These are phyloP conservation scores for Aureobasidium vineae DNA, from an alignment of 2,329 filamentous ascomycete species.

Conservation along the genomic window DNA sequence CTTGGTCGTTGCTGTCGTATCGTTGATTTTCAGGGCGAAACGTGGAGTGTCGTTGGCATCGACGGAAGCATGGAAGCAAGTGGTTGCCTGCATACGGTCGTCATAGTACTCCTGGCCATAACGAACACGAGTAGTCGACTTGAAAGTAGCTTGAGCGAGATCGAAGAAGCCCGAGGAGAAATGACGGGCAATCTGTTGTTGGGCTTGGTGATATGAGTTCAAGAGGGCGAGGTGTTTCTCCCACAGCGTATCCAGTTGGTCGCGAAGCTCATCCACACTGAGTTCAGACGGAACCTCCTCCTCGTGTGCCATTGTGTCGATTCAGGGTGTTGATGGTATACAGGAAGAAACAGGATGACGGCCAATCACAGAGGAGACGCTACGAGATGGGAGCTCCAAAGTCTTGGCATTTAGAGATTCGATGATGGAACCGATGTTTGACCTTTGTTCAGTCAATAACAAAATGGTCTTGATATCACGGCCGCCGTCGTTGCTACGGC, in stretches of 20 bases:
- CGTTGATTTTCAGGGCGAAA: background rate
- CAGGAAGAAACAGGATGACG: background rate
- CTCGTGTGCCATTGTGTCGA: background rate
- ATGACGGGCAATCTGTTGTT: slow-evolving; percentile 53
- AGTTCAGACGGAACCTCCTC: background rate
- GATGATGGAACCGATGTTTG: background rate
- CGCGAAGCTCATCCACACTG: slow-evolving; percentile 35
- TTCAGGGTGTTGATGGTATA: background rate
- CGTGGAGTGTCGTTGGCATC: background rate
- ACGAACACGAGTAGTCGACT: slow-evolving; percentile 59
- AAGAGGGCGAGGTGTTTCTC: slow-evolving; percentile 64
- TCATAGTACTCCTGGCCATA: slow-evolving; percentile 73
- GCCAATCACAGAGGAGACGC: slow-evolving; percentile 13
- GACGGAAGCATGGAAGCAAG: slow-evolving; percentile 46
- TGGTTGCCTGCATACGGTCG: slow-evolving; percentile 65
- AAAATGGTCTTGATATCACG: slow-evolving; percentile 3
- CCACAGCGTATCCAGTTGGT: slow-evolving; percentile 61
- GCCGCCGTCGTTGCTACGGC: slow-evolving; percentile 31
- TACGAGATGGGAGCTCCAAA: background rate
- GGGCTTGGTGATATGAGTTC: slow-evolving; percentile 64
- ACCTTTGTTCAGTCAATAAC: background rate
- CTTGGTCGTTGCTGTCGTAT: background rate
- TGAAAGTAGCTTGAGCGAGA: slow-evolving; percentile 74
- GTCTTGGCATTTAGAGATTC: slow-evolving; percentile 21
- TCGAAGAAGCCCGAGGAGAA: slow-evolving; percentile 53